Evolutionary conservation across 495 filamentous ascomycete species (phyloP).

Genomic region (Lasiosphaeria miniovina): DNA sequence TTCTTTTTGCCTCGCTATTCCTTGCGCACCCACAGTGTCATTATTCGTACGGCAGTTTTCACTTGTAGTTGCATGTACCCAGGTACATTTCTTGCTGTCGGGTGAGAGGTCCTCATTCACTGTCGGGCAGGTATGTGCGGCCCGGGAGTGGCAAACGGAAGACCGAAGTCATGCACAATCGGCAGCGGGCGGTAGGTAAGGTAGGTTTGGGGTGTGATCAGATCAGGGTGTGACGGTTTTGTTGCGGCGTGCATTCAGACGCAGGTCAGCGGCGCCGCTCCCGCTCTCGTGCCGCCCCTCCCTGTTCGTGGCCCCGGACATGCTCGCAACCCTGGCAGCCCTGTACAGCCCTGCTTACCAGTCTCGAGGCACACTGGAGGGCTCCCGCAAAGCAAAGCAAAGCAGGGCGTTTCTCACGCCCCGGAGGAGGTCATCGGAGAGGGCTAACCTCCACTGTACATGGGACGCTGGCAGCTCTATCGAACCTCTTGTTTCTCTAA

Average conservation of each 20-base stretch:
- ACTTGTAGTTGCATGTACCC: not conserved
- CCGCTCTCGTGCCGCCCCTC: constrained; percentile 22
- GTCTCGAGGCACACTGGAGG: constrained; percentile 26
- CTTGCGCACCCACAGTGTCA: too few relatives aligned
- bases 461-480: too few relatives aligned
- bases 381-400: constrained; percentile 15
- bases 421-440: not conserved
- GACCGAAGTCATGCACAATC: too few relatives aligned
- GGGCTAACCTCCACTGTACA: too few relatives aligned
- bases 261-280: constrained; percentile 11
- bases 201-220: not conserved
- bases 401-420: constrained; percentile 6
- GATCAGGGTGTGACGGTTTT: not conserved
- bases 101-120: constrained; percentile 9
- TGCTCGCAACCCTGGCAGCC: not conserved
- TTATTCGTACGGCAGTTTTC: too few relatives aligned
- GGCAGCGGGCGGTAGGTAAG: not conserved
- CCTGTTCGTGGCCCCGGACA: not conserved
- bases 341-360: constrained; percentile 18
- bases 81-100: not conserved
- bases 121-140: not conserved
- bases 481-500: too few relatives aligned
- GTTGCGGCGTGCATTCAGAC: not conserved
- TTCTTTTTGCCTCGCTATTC: too few relatives aligned
- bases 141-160: not conserved